Base-by-base conservation (phyloP, 1,139 yeast species). In the Suhomyces guaymorum region DNA sequence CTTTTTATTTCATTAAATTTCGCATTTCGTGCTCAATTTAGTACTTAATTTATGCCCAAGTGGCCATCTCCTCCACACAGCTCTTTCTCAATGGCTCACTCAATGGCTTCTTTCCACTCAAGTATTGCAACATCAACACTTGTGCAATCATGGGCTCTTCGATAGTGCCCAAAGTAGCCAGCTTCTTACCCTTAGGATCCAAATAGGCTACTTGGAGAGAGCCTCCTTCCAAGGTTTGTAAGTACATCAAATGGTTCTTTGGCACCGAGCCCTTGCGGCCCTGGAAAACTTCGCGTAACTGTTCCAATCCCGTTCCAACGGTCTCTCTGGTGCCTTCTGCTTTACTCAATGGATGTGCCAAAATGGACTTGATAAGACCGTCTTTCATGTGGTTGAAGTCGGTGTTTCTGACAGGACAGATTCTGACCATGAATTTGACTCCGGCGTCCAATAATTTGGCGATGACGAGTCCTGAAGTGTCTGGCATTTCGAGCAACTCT, bases 371-470 rank as follows among this genome's bases (percentile, higher is more conserved):
- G 37, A 88, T 78, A 45, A 92, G 76, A 0, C 97, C 97, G 54
- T 92, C 97, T 48, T 85, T 77, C 55, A 92, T 63, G 57, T 92
- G 97, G 44, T 79, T 79, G 59, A 84, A 87, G 58, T 90, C 97
- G 1, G 97, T 90, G 56, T 85, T 87, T 53, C 95, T 75, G 8
- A 84, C 81, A 0, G 98, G 97, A 13, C 84, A 81, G 44, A 92
- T 81, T 44, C 95, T 70, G 22, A 88, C 80, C 30, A 80, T 67
- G 48, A 88, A 70, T 39, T 78, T 73, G 15, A 85, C 74, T 8
- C 80, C 78, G n/a, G 73, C 61, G 29, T 75, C 78, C 28, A 88
- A 57, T 28, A 89, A 61, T 35, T 71, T 66, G 15, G 74, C 69
- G 15, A 87, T 58, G 15, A 86, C 54, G 4, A 72, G 67, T 7